Conservation (phyloP, 441 rosid genomes). For the Brassica balearica region DNA sequence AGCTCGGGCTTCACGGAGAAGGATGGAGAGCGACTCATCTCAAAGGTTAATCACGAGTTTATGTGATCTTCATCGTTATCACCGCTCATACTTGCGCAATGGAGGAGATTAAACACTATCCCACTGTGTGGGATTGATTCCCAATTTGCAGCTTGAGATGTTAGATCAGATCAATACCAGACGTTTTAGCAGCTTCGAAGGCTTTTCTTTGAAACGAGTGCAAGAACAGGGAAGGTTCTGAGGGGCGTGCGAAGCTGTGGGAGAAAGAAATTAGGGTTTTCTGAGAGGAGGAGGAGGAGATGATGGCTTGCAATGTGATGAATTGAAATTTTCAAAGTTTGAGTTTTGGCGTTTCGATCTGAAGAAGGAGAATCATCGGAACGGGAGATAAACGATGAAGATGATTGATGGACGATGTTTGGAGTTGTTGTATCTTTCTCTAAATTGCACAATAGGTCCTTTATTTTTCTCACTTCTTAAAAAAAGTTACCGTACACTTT, state of each 20-base stretch:
- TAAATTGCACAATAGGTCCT: constrained; percentile 26
- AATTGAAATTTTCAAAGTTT: constrained; percentile 8
- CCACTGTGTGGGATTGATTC: constrained; percentile 17
- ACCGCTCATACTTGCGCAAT: neutral
- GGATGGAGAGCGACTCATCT: constrained; percentile 93
- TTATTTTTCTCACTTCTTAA: neutral
- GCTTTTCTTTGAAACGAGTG: neutral
- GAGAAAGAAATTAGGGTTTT: constrained; percentile 16
- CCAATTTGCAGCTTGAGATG: constrained; percentile 9
- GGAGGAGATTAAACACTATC: constrained; percentile 16
- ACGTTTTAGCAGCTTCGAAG: constrained; percentile 15
- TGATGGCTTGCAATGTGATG: neutral
- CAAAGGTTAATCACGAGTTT: constrained; percentile 19
- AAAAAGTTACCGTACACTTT: neutral
- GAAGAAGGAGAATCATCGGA: constrained; percentile 26
- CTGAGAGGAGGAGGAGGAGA: neutral
- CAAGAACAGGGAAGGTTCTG: constrained; percentile 20
- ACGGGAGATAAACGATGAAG: constrained; percentile 24
- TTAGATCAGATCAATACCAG: constrained; percentile 33
- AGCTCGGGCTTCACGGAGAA: constrained; percentile 80
- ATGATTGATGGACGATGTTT: constrained; percentile 21
- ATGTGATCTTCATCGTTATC: constrained; percentile 30
- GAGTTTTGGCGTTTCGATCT: constrained; percentile 25
- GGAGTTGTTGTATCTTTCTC: constrained; percentile 23
- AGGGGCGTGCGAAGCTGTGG: neutral